Base-by-base conservation (phyloP, 192 early-diverging fungal species). In the Rhizophagus prolifer region DNA sequence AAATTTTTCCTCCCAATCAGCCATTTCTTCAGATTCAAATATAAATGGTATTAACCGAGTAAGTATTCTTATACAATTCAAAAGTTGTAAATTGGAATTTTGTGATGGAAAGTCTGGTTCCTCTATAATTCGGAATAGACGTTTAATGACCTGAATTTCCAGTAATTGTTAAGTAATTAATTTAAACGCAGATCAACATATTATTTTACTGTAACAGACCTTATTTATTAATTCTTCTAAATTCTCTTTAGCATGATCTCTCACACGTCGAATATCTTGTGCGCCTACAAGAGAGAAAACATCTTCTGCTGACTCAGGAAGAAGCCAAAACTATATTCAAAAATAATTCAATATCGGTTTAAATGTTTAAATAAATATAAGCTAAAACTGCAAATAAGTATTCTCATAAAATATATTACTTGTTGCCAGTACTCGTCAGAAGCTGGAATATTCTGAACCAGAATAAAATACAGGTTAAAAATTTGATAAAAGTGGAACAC, bases 11-110 rank as follows among this genome's bases (percentile, higher is more conserved):
- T 94, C 92, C 86, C 92, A 85, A 19, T 83, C 80, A 16, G 46
- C 67, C 10, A 71, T 28, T 23, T 87, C 82, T 5, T 81, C 72
- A 30, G 71, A 80, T 83, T 97, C 96, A 81, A 90, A 97, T 13
- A 93, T 82, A 83, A 91, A 95, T 16, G 95, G 96, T 46, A 97
- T 80, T 25, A 97, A 61, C 19, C 96, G 88, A 1, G 95, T 95
- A 61, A 97, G 79, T 4, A 96, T 82, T 41, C 96, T 91, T 25
- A 93, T 79, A 76, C 93, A 94, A 82, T 96, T 97, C 5, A 94
- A 78, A 41, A 94, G 82, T 59, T 95, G 91, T 44, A 81, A 84
- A 8, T 82, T 83, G 36, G 87, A 88, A 38, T 86, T 83, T n/a
- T 86, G 82, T 9, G 85, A 85, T 4, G 81, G 81, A 64, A 88